Base-by-base conservation (phyloP, 2,329 filamentous ascomycete species). In the Neofusicoccum cordaticola region DNA sequence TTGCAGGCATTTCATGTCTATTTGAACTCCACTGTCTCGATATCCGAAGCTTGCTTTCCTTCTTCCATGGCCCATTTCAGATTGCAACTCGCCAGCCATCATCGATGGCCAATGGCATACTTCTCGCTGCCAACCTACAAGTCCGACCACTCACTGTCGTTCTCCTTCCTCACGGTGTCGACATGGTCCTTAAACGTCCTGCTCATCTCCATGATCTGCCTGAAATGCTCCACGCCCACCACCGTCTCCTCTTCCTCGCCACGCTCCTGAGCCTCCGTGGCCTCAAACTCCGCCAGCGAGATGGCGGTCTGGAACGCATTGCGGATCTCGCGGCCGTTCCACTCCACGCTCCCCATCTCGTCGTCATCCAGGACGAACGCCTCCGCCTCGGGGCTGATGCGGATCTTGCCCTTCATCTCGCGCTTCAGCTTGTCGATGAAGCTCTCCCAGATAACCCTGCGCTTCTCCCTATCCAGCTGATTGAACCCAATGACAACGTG, bases 251-350 rank as follows among this genome's bases (percentile, higher is more conserved):
- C 51, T n/a, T 41, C 42, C 31, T 64, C 62, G 6, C 42, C 51
- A 31, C 35, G 19, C 8, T 56, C 50, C 8, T 12, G 27, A 11
- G 27, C 34, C 51, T 57, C 51, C 2, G 42, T 39, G 9, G 34
- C 17, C 39, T 69, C 67, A 27, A 58, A 67, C 37, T 68, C 63
- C 2, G 70, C 70, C 12, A 71, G 50, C 11, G 68, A 67, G 15
- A 69, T 53, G 3, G 70, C 69, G 3, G 68, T 71, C 41, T 71
- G 70, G 53, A 67, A 69, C 9, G 69, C 68, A n/a, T 70, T 70
- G 2, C 68, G 50, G 41, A 70, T 70, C 41, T 70, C 68, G 4
- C 68, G 52, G 2, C 67, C 68, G 39, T 69, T 69, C 68, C 67
- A 69, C 8, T 65, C 56, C 12, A 45, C 48, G 22, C 15, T 15